Percentiles rank a stretch among this genome's conserved stretches.
These are phyloP conservation scores for Boletus barrowsii DNA, from an alignment of 768 basidiomycete species.

Conservation along the genomic window DNA sequence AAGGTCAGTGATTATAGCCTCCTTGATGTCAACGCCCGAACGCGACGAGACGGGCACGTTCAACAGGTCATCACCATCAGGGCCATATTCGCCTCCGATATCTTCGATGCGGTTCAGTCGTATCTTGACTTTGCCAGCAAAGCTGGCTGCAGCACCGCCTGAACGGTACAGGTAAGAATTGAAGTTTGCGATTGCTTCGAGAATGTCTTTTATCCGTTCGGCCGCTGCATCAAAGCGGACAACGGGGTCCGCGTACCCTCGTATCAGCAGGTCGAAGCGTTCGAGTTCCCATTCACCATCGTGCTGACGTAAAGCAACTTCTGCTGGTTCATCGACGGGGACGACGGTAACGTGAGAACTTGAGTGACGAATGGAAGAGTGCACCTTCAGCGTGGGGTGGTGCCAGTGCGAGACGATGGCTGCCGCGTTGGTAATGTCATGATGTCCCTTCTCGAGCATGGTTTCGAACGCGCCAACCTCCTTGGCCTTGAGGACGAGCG, in stretches of 20 bases:
- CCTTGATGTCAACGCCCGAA: constrained; percentile 3
- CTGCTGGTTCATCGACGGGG: constrained; percentile 7
- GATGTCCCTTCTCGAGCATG: constrained; percentile 8
- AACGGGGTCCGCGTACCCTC: background rate
- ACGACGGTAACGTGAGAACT: constrained; percentile 7
- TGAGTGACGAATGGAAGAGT: background rate
- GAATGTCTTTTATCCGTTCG: background rate
- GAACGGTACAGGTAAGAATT: constrained; percentile 19
- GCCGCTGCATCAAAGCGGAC: constrained; percentile 3
- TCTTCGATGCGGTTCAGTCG: constrained; percentile 8
- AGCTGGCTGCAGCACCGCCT: constrained; percentile 3
- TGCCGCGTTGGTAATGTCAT: constrained; percentile 1
- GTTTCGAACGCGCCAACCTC: constrained; percentile 13
- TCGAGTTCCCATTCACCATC: constrained; percentile 13
- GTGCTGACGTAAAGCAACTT: constrained; percentile 1
- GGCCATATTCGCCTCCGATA: background rate
- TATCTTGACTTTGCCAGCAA: constrained; percentile 11
- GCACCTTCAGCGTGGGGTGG: constrained; percentile 6
- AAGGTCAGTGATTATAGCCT: constrained; percentile 14
- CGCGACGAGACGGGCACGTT: background rate
- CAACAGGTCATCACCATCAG: constrained; percentile 12
- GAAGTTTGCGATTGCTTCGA: constrained; percentile 19
- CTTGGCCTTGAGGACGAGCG: constrained; percentile 8
- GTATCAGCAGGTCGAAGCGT: constrained; percentile 15
- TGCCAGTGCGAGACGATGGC: constrained; percentile 13